These are phyloP conservation scores for Trametes versicolor DNA, from an alignment of 1,284 basidiomycete species.

Conservation along the genomic window DNA sequence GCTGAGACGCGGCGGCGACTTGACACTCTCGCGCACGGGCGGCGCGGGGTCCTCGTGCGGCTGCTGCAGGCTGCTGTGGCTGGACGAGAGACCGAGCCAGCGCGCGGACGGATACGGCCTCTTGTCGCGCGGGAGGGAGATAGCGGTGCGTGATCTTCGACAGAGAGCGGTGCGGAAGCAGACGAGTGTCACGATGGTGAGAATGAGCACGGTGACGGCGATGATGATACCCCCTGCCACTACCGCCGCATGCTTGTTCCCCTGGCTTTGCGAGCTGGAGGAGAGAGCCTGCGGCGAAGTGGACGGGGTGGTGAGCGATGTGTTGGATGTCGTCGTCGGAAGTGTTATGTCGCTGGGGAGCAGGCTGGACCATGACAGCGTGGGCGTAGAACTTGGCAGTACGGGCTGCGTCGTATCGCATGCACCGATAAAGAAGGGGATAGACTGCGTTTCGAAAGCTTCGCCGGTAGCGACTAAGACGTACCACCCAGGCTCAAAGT, in stretches of 20 bases:
- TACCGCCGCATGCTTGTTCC: conserved; percentile 39
- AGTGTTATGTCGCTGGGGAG: neutral
- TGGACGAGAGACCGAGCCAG: conserved; percentile 39
- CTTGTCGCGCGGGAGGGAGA: conserved; percentile 7
- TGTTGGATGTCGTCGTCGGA: neutral
- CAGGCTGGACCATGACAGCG: neutral
- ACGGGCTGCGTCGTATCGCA: neutral
- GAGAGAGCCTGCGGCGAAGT: neutral
- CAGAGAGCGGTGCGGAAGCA: conserved; percentile 28
- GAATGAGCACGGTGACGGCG: conserved; percentile 40
- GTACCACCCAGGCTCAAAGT: neutral
- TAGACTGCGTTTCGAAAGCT: neutral
- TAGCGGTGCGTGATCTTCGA: conserved; percentile 14
- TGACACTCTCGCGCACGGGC: neutral
- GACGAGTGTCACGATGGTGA: conserved; percentile 35
- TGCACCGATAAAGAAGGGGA: neutral
- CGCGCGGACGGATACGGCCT: conserved; percentile 20
- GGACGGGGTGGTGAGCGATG: neutral
- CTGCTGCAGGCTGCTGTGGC: conserved; percentile 21
- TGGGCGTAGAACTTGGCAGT: neutral
- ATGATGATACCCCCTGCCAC: conserved; percentile 49
- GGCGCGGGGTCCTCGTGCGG: neutral
- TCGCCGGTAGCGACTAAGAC: neutral
- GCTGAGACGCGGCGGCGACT: neutral
- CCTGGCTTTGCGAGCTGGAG: neutral